Percentiles rank a stretch among this genome's conserved stretches.
These are phyloP conservation scores for Psilocybe subaeruginosa DNA, from an alignment of 768 basidiomycete species.

Conservation along the genomic window DNA sequence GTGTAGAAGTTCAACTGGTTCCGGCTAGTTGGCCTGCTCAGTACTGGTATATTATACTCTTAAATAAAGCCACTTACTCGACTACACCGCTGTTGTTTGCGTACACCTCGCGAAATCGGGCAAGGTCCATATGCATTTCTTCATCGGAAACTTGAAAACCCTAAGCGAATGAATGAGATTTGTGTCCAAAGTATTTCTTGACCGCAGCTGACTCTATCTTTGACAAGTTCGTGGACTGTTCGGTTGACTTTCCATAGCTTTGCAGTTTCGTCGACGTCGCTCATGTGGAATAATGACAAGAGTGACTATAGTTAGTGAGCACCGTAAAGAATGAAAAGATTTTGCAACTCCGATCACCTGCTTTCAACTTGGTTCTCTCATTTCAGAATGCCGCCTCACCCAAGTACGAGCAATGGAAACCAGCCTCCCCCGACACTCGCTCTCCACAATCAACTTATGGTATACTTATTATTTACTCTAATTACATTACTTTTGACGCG, in stretches of 20 bases:
- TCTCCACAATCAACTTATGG: slow-evolving; percentile 50
- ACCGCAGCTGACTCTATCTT: slow-evolving; percentile 76
- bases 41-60: not conserved
- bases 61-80: slow-evolving; percentile 66
- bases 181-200: slow-evolving; percentile 12
- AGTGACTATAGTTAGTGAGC: slow-evolving; percentile 11
- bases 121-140: slow-evolving; percentile 88
- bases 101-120: slow-evolving; percentile 74
- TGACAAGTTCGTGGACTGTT: slow-evolving; percentile 95
- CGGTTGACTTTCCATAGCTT: slow-evolving; percentile 95
- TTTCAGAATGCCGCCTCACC: slow-evolving; percentile 47
- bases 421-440: slow-evolving; percentile 17
- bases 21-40: slow-evolving; percentile 56
- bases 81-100: slow-evolving; percentile 74
- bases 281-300: slow-evolving; percentile 46
- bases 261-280: slow-evolving; percentile 79
- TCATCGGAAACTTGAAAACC: slow-evolving; percentile 94
- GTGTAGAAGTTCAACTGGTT: slow-evolving; percentile 91
- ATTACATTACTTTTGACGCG: slow-evolving; percentile 9
- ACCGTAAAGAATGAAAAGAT: slow-evolving; percentile 26
- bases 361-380: slow-evolving; percentile 11
- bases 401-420: slow-evolving; percentile 37
- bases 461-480: slow-evolving; percentile 23
- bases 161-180: slow-evolving; percentile 47
- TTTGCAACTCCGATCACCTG: slow-evolving; percentile 61